phyloP scores from a whole-genome alignment of 176 grass and related monocot species.

The Aegilops longissima region DNA sequence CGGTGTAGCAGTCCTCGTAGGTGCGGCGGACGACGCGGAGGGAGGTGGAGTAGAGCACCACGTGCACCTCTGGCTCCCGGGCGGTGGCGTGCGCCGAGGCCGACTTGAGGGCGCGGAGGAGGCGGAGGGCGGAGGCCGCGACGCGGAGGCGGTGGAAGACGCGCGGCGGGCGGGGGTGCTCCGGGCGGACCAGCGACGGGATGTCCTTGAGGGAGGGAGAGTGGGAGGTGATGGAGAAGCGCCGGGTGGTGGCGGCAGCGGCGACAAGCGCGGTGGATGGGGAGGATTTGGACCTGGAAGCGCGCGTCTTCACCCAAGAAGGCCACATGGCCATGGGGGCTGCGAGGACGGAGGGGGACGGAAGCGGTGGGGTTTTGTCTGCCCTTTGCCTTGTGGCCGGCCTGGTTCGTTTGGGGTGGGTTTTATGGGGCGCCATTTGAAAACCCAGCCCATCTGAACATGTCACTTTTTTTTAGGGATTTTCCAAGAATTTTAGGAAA shows the following conservation, averaged over 20 bases:
- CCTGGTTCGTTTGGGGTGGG: neutral
- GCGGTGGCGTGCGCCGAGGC: neutral
- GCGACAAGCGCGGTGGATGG: slow-evolving; percentile 6
- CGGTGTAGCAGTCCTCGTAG: slow-evolving; percentile 69
- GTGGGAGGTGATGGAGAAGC: slow-evolving; percentile 33
- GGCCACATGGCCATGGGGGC: slow-evolving; percentile 55
- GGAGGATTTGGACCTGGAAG: neutral
- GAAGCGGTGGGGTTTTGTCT: neutral
- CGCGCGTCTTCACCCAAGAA: slow-evolving; percentile 56
- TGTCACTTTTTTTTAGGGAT: neutral
- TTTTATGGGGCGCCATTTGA: neutral
- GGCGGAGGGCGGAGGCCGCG: slow-evolving; percentile 55
- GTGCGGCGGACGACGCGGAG: slow-evolving; percentile 68
- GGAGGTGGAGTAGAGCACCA: slow-evolving; percentile 86
- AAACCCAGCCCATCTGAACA: neutral
- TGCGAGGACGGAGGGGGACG: neutral
- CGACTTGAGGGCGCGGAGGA: slow-evolving; percentile 55
- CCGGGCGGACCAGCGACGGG: slow-evolving; percentile 47
- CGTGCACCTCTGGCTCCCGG: neutral
- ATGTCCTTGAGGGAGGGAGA: slow-evolving; percentile 70
- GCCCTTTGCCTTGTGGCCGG: neutral
- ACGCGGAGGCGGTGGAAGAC: slow-evolving; percentile 68
- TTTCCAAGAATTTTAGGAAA: neutral
- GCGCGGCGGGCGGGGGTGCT: slow-evolving; percentile 18
- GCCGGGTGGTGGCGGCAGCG: slow-evolving; percentile 23